Evolutionary conservation across 768 basidiomycete genomes (phyloP), one percentile per base, ranked within the genome.

Genomic region (Amanita subjunquillea): DNA sequence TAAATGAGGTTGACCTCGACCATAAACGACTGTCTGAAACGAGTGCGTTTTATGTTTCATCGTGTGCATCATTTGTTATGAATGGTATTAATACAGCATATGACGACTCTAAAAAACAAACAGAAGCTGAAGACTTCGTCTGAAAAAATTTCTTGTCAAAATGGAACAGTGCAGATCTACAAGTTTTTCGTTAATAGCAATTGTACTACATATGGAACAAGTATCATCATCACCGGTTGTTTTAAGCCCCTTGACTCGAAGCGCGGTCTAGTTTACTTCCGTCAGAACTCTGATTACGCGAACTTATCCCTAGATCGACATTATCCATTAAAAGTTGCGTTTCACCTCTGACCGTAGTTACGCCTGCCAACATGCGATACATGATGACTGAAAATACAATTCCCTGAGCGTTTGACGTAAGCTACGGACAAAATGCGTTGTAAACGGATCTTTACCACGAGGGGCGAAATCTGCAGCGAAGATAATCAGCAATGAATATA

Each of bases 391-490:
- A 50, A 29, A 50, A 50, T 40, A 50, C 49, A 40, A 50, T 27
- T n/a, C 49, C 49, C 49, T 50, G 20, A 6, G 29, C 3, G 9
- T 17, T 13, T 32, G 8, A 34, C 32, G 27, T 40, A 49, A 46
- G 45, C 9, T 9, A 3, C 3, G 8, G 6, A 46, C 6, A 32
- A 3, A 49, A 38, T 4, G 6, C 17, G 27, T 37, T 4, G 7
- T 6, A 20, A 39, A 27, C n/a, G 53, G n/a, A 13, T 55, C 60
- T 50, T 17, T 49, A 54, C 53, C 20, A 53, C 51, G 22, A 53
- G 48, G 10, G 53, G 13, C 1, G 45, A 54, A 27, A 54, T 40
- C 47, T 49, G 23, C 9, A 13, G 22, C 30, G 34, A 25, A 39
- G n/a, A 29, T 27, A 6, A 46, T 30, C 12, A 46, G 29, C 3